Evolutionary conservation across 192 early-diverging fungal species (phyloP), one percentile per base, ranked within the genome.

Genomic region (Endogone sp.): DNA sequence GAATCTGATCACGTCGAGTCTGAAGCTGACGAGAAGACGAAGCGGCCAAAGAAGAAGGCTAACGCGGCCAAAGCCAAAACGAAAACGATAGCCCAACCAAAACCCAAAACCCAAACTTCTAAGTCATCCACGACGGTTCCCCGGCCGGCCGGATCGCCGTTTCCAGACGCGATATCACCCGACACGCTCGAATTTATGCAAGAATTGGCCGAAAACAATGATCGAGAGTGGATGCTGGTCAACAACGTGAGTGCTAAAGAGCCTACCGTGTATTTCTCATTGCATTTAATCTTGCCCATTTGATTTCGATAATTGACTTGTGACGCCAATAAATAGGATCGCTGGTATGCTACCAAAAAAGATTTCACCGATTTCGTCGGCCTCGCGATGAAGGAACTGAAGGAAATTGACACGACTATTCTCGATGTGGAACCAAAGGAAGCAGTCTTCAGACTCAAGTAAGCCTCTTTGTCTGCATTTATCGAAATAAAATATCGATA

Each of bases 311-410:
- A 29, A 54, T 60, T 13, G 55, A n/a, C 55, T n/a, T n/a, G n/a
- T n/a, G n/a, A 49, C 6, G 8, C 3, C 21, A 26, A 32, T 60
- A 11, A 61, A 11, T 25, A 73, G 65, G 75, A 73, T 27, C 68
- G 75, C 6, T 86, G 65, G 65, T 37, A 75, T 8, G 10, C 55
- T 4, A 70, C 77, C 11, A 70, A 77, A 59, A 64, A 66, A 2
- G 85, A 83, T 49, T 84, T 86, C 25, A 70, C 72, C 25, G 81
- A 83, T 49, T 84, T 86, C 61, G 74, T 81, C 49, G 70, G 70
- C 3, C 69, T 75, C 58, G 62, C 81, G 22, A 79, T 77, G 60
- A 66, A 81, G 20, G 74, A 78, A 13, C 44, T 82, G 3, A 63
- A 69, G 29, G 69, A 79, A 21, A 31, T 81, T 2, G 85, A 86